These are phyloP conservation scores for Xylaria sp. DNA, from an alignment of 2,329 filamentous ascomycete genomes.

Conservation along the genomic window DNA sequence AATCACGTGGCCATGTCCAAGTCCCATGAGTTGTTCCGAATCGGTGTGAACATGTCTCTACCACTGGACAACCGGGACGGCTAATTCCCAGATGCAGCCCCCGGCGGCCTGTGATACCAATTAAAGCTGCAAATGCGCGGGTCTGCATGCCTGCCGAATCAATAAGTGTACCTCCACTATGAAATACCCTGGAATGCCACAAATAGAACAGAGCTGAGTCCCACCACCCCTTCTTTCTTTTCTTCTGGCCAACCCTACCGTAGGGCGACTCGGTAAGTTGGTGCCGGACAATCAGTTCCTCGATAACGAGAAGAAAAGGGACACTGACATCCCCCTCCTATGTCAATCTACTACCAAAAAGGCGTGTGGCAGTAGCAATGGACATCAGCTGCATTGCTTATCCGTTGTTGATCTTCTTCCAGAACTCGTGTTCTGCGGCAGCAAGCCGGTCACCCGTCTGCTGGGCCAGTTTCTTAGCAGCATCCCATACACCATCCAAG, in stretches of 20 bases:
- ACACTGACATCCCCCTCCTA: conserved; percentile 5
- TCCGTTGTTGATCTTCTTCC: conserved; percentile 58
- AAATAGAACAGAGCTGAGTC: conserved; percentile 23
- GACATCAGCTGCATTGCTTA: conserved; percentile 26
- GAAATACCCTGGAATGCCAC: conserved; percentile 13
- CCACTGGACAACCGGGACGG: conserved; percentile 4
- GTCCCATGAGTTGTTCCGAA: conserved; percentile 3
- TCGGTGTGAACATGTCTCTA: conserved; percentile 4
- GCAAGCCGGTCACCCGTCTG: conserved; percentile 53
- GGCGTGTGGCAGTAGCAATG: conserved; percentile 3
- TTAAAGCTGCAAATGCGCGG: conserved; percentile 11
- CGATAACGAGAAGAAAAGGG: conserved; percentile 11
- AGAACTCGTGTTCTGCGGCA: conserved; percentile 56
- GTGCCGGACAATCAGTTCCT: conserved; percentile 11
- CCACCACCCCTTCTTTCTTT: conserved; percentile 16
- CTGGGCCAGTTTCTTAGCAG: conserved; percentile 53
- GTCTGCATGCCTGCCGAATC: conserved; percentile 5
- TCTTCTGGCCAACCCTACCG: conserved; percentile 9
- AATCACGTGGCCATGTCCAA: conserved; percentile 12
- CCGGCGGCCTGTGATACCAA: conserved; percentile 10
- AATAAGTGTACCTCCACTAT: conserved; percentile 10
- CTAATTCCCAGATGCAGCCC: conserved; percentile 9
- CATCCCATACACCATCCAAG: conserved; percentile 46
- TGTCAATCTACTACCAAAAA: neutral
- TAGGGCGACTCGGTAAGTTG: conserved; percentile 6